phyloP scores from a whole-genome alignment of 129 eudicot genomes.

The Kitagawia praeruptora region DNA sequence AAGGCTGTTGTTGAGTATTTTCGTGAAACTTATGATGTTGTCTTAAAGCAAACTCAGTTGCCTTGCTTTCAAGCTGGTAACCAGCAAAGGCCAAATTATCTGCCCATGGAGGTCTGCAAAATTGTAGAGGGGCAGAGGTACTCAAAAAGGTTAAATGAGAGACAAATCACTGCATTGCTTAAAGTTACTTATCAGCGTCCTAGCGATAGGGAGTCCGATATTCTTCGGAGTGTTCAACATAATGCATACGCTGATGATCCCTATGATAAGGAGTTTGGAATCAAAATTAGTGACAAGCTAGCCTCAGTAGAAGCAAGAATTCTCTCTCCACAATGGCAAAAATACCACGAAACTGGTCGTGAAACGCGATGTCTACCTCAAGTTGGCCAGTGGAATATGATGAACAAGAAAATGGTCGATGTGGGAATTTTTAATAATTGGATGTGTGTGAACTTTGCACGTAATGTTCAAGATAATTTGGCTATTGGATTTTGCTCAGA shows the following conservation, averaged over 20 bases:
- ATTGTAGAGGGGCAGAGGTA: conserved; percentile 94
- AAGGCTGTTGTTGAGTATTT: conserved; percentile 89
- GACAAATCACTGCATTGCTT: conserved; percentile 79
- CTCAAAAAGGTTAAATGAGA: conserved; percentile 77
- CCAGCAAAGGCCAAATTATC: conserved; percentile 71
- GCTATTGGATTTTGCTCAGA: conserved; percentile 64
- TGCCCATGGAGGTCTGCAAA: conserved; percentile 98
- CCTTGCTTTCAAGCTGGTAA: conserved; percentile 97
- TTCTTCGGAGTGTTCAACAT: conserved; percentile 76
- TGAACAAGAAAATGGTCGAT: conserved; percentile 96
- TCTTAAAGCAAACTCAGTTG: conserved; percentile 74
- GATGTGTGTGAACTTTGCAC: conserved; percentile 75
- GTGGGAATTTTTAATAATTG: conserved; percentile 66
- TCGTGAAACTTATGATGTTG: conserved; percentile 65
- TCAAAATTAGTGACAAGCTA: conserved; percentile 75
- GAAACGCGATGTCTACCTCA: conserved; percentile 92
- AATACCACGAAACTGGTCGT: conserved; percentile 88
- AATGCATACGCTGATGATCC: conserved; percentile 81
- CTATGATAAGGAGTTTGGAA: conserved; percentile 88
- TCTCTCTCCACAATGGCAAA: conserved; percentile 87
- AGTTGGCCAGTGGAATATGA: conserved; percentile 99
- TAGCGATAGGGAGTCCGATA: conserved; percentile 72
- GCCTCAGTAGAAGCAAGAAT: conserved; percentile 96
- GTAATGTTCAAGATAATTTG: conserved; percentile 61
- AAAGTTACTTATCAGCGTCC: conserved; percentile 96